Base-by-base conservation (phyloP, 257 asterid species). In the Petunia axillaris region DNA sequence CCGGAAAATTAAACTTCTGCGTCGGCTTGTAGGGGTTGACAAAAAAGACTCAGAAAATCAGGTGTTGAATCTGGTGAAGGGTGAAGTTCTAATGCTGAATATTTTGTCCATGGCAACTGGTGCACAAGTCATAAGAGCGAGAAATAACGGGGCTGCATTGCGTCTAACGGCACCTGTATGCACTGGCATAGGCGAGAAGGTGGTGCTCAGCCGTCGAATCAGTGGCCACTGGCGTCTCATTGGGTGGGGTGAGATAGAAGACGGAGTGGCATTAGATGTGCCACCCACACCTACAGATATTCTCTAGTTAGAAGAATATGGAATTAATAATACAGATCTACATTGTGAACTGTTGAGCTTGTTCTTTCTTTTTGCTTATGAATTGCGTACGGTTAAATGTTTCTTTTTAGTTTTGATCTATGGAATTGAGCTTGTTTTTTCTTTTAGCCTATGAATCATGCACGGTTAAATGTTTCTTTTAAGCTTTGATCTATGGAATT, bases 151-250 rank as follows among this genome's bases (percentile, higher is more conserved):
- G 43, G 98, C 94, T 0, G 92, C 89, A 71, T 88, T 95, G 76
- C 97, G 93, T 81, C 92, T 95, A 39, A 93, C 98, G 0, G 90
- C 98, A 41, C 99, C 97, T 0, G 98, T 93, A 75, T 93, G 99
- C 90, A 95, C 99, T 63, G 88, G 97, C 87, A 86, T 87, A 80
- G 97, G 93, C 1, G 98, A 95, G 85, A 95, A 93, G 43, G 90
- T 92, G 40, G 99, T 98, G 1, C 87, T 95, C 59, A 95, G 99
- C 83, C 85, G 98, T n/a, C 88, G 97, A 78, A 91, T 93, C 14
- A 97, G 92, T 79, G 90, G 93, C 91, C 98, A 95, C 78, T 95
- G 97, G 99, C 97, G 97, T 73, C 92, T 95, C 64, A 95, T 95
- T 41, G 98, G 98, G 7, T 95, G 99, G 99, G 99, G 99, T 75